Evolutionary conservation across 1,139 yeast species (phyloP).

Genomic region (Yamadazyma membranifaciens): DNA sequence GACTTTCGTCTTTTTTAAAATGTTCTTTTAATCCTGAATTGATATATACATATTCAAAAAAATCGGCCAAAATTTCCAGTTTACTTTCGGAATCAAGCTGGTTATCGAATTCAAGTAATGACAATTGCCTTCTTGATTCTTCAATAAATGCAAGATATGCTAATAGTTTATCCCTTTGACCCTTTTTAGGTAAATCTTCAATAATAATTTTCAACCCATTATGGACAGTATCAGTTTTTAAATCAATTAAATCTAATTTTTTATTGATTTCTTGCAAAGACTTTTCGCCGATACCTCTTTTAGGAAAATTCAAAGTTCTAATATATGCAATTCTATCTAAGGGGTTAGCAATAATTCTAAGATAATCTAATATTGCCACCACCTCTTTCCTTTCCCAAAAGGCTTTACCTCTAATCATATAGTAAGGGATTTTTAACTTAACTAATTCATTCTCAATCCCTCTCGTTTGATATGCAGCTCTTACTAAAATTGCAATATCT

Average conservation of each 20-base stretch:
- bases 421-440: conserved; percentile 57
- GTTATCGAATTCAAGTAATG: conserved; percentile 10
- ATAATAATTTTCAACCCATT: conserved; percentile 1
- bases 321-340: conserved; percentile 59
- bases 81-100: conserved; percentile 2
- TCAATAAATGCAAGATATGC: conserved; percentile 31
- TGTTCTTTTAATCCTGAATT: conserved; percentile 33
- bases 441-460: conserved; percentile 62
- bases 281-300: conserved; percentile 70
- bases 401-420: conserved; percentile 66
- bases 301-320: conserved; percentile 58
- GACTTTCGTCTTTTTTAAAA: conserved; percentile 23
- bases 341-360: conserved; percentile 58
- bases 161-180: conserved; percentile 13
- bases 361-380: conserved; percentile 56
- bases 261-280: conserved; percentile 37
- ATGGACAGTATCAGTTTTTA: conserved; percentile 3
- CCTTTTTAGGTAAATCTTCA: conserved; percentile 1
- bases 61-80: conserved; percentile 9
- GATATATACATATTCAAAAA: conserved; percentile 27
- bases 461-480: conserved; percentile 60
- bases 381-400: conserved; percentile 83
- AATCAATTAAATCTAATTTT: conserved; percentile 6
- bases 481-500: conserved; percentile 70
- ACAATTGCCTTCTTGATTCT: conserved; percentile 19